Conservation (phyloP, 1,284 basidiomycete species). For the Polyporus tsugae region DNA sequence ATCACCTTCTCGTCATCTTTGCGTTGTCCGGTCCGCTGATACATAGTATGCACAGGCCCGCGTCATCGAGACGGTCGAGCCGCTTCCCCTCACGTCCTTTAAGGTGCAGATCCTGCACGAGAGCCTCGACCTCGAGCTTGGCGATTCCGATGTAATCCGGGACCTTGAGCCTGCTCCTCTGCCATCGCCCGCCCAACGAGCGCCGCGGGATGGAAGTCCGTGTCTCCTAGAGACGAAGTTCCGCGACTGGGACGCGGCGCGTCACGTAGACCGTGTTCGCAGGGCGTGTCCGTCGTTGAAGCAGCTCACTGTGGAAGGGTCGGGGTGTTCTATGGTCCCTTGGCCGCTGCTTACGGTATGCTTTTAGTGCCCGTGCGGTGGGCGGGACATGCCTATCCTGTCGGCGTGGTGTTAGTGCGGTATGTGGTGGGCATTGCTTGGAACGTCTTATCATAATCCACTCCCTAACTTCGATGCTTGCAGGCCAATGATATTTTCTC, state of each 20-base stretch:
- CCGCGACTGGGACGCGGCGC: conserved; percentile 9
- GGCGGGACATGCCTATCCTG: background rate
- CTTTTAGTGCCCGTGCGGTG: background rate
- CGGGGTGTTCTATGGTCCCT: conserved; percentile 2
- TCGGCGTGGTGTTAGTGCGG: background rate
- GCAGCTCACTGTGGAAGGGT: conserved; percentile 5
- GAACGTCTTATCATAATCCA: background rate
- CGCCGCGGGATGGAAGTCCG: background rate
- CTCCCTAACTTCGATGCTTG: background rate
- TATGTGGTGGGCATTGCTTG: background rate
- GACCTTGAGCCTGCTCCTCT: background rate
- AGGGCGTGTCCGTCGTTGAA: conserved; percentile 10
- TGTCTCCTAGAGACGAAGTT: conserved; percentile 2
- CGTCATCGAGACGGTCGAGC: conserved; percentile 9
- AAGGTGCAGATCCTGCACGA: conserved; percentile 14
- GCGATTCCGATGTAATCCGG: background rate
- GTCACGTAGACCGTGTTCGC: conserved; percentile 3
- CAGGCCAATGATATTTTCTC: background rate
- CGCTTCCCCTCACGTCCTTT: conserved; percentile 8
- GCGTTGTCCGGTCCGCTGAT: background rate
- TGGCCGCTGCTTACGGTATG: background rate
- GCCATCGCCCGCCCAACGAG: background rate
- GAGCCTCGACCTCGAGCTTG: background rate
- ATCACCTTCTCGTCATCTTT: background rate
- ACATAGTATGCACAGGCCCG: background rate